Percentiles rank a stretch among this genome's conserved stretches.
Conservation (phyloP, 768 basidiomycete genomes). For the Tricholomella constricta region DNA sequence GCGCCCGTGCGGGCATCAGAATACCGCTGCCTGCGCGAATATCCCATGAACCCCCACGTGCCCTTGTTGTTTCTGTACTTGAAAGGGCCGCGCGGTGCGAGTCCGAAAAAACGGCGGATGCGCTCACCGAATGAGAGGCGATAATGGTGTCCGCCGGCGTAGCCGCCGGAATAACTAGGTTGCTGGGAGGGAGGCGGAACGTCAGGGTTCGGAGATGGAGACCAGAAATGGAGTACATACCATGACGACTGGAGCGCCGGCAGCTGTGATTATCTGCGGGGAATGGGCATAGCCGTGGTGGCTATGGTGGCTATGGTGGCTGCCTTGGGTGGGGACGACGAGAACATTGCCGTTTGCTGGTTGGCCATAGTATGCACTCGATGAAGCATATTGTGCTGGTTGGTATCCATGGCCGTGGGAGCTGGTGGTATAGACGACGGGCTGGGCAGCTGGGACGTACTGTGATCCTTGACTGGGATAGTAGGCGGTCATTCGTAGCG, state of each 20-base stretch:
- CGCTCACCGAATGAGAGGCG: slow-evolving; percentile 45
- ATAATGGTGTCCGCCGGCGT: slow-evolving; percentile 21
- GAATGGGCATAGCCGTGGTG: slow-evolving; percentile 23
- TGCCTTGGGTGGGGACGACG: slow-evolving; percentile 20
- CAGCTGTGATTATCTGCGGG: slow-evolving; percentile 23
- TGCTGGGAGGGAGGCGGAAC: slow-evolving; percentile 21
- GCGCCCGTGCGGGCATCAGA: slow-evolving; percentile 49
- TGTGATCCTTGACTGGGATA: slow-evolving; percentile 40
- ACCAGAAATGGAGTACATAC: slow-evolving; percentile 16
- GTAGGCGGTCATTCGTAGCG: slow-evolving; percentile 30
- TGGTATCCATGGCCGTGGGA: slow-evolving; percentile 23
- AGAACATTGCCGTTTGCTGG: slow-evolving; percentile 12
- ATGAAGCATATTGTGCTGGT: slow-evolving; percentile 13
- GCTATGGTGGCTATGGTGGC: slow-evolving; percentile 22
- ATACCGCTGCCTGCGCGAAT: slow-evolving; percentile 49
- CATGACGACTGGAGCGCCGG: slow-evolving; percentile 29
- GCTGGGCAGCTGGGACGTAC: slow-evolving; percentile 23
- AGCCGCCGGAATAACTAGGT: slow-evolving; percentile 28
- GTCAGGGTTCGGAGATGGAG: not conserved
- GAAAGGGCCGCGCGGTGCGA: slow-evolving; percentile 41
- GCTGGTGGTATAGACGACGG: slow-evolving; percentile 34
- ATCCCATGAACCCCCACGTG: slow-evolving; percentile 60
- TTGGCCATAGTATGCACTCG: slow-evolving; percentile 14
- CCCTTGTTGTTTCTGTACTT: slow-evolving; percentile 45
- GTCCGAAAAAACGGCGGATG: slow-evolving; percentile 54